Evolutionary conservation across 2,329 filamentous ascomycete genomes (phyloP), one percentile per base, ranked within the genome.

Genomic region (Sporothrix phasma): DNA sequence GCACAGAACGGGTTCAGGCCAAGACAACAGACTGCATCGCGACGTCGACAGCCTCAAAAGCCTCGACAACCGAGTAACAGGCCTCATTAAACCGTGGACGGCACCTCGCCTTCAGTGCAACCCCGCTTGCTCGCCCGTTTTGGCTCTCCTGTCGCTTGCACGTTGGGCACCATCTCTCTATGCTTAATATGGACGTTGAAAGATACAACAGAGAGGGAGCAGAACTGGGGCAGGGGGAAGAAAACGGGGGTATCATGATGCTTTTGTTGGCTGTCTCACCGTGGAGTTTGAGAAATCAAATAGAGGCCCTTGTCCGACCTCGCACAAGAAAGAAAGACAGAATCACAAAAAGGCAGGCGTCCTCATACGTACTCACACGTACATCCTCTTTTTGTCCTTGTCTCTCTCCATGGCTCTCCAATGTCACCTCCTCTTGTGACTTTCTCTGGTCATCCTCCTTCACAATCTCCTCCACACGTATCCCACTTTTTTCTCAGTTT

Each of bases 181-280:
- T 37, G 34, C 34, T 37, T 11, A 6, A 37, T 37, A 11, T 37
- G 34, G 34, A 3, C 34, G 34, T 13, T 13, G 7, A 37, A 46
- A 46, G 17, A 46, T 3, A 47, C 4, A 26, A 47, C 24, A 13
- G 11, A 47, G 3, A 47, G n/a, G n/a, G n/a, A n/a, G n/a, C n/a
- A n/a, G n/a, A n/a, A n/a, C n/a, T n/a, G n/a, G n/a, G n/a, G n/a
- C n/a, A n/a, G n/a, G n/a, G n/a, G n/a, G n/a, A 47, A 26, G 17
- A 54, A 54, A 37, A 54, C 51, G 22, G n/a, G 51, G 51, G 51
- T 56, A 56, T 56, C 51, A 56, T 56, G 19, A 17, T 56, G 51
- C 24, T 22, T 56, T 37, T 24, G 31, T 24, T 17, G 31, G 22
- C 22, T 56, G 51, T 56, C 22, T 26, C 10, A 47, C 45, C 15